A percentile compares a stretch with the other conserved stretches of the same genome.
Conservation (phyloP, 257 asterid species). For the Scutellaria baicalensis region DNA sequence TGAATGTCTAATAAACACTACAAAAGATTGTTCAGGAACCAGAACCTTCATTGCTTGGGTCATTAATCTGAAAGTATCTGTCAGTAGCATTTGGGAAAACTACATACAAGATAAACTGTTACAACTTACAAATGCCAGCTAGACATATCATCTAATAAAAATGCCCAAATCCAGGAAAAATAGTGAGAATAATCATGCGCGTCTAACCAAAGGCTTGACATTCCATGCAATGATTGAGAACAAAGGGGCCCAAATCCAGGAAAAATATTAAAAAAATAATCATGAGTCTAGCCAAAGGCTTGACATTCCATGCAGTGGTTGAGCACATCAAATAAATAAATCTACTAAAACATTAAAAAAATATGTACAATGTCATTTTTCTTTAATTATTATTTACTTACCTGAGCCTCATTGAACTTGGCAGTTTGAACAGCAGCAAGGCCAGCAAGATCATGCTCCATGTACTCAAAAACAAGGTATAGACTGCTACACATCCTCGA, state of each 20-base stretch:
- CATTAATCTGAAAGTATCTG: not conserved
- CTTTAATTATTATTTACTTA: slow-evolving; percentile 21
- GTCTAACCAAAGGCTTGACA: not conserved
- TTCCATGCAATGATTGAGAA: no score
- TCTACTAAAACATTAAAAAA: not conserved
- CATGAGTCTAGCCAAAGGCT: not conserved
- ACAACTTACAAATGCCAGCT: not conserved
- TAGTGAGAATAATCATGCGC: not conserved
- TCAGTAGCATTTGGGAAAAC: slow-evolving; percentile 4
- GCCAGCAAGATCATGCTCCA: slow-evolving; percentile 98
- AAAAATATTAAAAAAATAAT: not conserved
- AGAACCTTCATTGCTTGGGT: not conserved
- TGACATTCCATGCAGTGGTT: not conserved
- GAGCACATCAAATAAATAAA: slow-evolving; percentile 9
- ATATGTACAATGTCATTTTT: not conserved
- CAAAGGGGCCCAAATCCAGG: not conserved
- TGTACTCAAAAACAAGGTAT: slow-evolving; percentile 83
- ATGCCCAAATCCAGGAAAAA: not conserved
- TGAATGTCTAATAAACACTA: not conserved
- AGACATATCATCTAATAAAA: not conserved
- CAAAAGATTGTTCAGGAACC: not conserved
- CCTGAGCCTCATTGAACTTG: slow-evolving; percentile 83
- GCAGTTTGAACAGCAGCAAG: slow-evolving; percentile 59
- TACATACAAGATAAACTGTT: not conserved
- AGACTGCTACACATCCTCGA: slow-evolving; percentile 87